phyloP scores from a whole-genome alignment of 805 yeast genomes.

The Yamadazyma takamatsuzukensis region DNA sequence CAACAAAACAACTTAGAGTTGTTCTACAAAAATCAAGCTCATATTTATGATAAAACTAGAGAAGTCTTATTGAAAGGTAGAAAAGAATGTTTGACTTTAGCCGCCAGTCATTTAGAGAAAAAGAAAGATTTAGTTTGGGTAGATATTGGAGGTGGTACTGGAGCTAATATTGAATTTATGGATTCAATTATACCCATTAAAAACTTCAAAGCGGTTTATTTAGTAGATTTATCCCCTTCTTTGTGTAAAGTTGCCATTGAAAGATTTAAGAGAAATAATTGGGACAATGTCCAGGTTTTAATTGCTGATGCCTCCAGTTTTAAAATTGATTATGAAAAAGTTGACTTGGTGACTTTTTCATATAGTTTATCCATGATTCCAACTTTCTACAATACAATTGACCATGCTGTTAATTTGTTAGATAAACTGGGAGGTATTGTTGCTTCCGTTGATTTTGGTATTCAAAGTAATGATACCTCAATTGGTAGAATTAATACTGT shows the following conservation, averaged over 20 bases:
- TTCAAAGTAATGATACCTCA: conserved; percentile 61
- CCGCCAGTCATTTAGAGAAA: conserved; percentile 51
- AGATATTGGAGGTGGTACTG: conserved; percentile 87
- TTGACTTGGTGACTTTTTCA: conserved; percentile 75
- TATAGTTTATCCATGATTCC: conserved; percentile 87
- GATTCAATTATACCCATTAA: conserved; percentile 46
- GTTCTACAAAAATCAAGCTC: conserved; percentile 75
- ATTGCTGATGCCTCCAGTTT: conserved; percentile 78
- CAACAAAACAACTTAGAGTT: conserved; percentile 64
- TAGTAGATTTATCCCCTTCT: conserved; percentile 75
- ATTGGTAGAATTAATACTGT: conserved; percentile 69
- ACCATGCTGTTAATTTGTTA: conserved; percentile 54
- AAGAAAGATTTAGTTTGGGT: conserved; percentile 58
- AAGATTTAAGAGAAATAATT: conserved; percentile 42
- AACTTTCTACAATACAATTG: conserved; percentile 72
- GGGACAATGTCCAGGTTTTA: conserved; percentile 62
- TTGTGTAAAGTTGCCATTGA: conserved; percentile 67
- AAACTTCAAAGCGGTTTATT: conserved; percentile 61
- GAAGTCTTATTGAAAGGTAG: conserved; percentile 66
- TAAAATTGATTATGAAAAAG: conserved; percentile 41
- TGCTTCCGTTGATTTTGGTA: conserved; percentile 77
- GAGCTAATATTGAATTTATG: conserved; percentile 78
- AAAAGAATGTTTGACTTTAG: conserved; percentile 56
- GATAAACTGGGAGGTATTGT: conserved; percentile 59
- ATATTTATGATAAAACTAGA: conserved; percentile 72